phyloP scores from a whole-genome alignment of 139 green algal species.

The Coelastrella sp. region DNA sequence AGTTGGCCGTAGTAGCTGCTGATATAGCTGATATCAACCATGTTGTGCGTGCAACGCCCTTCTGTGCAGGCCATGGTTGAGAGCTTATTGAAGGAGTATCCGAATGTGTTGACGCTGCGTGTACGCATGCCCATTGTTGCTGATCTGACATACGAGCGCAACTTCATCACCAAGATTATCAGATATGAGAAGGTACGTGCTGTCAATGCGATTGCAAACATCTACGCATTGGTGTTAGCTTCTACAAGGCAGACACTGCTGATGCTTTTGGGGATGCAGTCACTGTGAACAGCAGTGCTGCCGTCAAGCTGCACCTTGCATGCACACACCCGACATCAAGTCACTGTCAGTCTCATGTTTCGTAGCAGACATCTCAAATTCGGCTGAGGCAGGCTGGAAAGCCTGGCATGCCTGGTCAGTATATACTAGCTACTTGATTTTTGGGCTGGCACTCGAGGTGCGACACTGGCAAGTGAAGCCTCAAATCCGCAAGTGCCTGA shows the following conservation, averaged over 20 bases:
- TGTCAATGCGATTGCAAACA: neutral
- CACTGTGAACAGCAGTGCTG: too few species aligned
- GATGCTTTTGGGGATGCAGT: neutral
- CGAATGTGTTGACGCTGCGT: conserved; percentile 94
- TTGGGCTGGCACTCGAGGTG: neutral
- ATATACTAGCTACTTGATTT: too few species aligned
- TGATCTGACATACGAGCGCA: conserved; percentile 92
- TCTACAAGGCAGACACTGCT: neutral
- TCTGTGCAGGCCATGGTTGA: conserved; percentile 89
- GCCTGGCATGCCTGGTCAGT: too few species aligned
- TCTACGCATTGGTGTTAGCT: neutral
- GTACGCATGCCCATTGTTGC: conserved; percentile 97
- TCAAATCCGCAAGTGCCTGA: neutral
- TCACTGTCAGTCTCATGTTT: too few species aligned
- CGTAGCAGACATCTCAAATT: too few species aligned
- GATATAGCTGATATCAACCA: too few species aligned
- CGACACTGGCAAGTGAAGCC: neutral
- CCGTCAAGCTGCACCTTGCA: too few species aligned
- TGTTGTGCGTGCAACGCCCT: neutral
- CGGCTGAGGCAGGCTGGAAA: too few species aligned
- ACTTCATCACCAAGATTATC: conserved; percentile 99
- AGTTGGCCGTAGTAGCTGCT: too few species aligned
- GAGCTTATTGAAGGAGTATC: conserved; percentile 90
- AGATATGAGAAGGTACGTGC: conserved; percentile 90
- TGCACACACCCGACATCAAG: too few species aligned